Percentiles rank a stretch among this genome's conserved stretches.
These are phyloP conservation scores for Acanthochlamys bracteata DNA, from an alignment of 106 monocot species.

Conservation along the genomic window DNA sequence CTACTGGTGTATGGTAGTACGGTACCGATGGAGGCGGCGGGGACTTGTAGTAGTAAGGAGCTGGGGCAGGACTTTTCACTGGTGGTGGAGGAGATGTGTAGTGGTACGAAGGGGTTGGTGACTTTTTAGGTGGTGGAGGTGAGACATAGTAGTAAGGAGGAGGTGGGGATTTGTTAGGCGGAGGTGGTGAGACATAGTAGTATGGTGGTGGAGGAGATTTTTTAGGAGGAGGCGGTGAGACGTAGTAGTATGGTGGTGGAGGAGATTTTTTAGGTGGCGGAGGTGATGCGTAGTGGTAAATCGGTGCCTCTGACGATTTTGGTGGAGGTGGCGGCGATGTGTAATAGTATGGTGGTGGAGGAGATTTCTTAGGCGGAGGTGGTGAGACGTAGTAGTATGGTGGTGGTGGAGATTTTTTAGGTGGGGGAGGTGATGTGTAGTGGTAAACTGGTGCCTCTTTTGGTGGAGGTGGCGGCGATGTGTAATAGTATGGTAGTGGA, in stretches of 20 bases:
- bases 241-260: conserved; percentile 5
- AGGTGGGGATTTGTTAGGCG: conserved; percentile 11
- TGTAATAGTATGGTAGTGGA: conserved; percentile 3
- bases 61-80: neutral
- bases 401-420: neutral
- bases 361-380: neutral
- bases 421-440: conserved; percentile 8
- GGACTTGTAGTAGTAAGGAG: conserved; percentile 18
- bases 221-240: conserved; percentile 17
- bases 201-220: conserved; percentile 9
- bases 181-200: conserved; percentile 17
- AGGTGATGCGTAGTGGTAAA: conserved; percentile 10
- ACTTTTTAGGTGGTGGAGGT: conserved; percentile 7
- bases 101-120: conserved; percentile 6
- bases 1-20: neutral
- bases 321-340: conserved; percentile 14
- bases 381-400: conserved; percentile 6
- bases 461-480: conserved; percentile 10
- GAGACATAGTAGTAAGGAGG: conserved; percentile 21
- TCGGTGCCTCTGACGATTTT: conserved; percentile 4
- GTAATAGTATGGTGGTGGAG: conserved; percentile 14
- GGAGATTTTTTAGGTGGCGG: conserved; percentile 10
- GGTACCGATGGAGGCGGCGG: conserved; percentile 16
- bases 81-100: conserved; percentile 15
- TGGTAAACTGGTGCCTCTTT: neutral